Base-by-base conservation (phyloP, 1,139 yeast species). In the Suhomyces panamericanus region DNA sequence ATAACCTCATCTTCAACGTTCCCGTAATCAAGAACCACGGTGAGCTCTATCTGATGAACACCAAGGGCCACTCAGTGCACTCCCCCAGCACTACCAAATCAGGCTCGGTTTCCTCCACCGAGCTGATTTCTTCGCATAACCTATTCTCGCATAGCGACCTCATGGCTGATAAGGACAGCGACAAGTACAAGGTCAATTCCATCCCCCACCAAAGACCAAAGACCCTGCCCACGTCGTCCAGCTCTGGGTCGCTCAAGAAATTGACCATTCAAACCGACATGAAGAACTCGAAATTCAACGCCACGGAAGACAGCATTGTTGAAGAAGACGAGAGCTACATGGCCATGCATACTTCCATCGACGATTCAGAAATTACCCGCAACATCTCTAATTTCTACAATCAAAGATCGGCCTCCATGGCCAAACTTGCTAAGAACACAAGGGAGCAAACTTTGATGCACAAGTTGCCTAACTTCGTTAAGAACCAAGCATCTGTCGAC, bases 401-500 rank as follows among this genome's bases (percentile, higher is more conserved):
- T 34, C 68, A 70, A 51, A 60, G 76, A 43, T 66, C 75, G 3
- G 59, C 59, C 15, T 70, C 77, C 0, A 60, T 62, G 41, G 59
- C 72, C 6, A 66, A 68, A 44, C 51, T 69, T 14, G 60, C 63
- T 14, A 69, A 69, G 50, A 48, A 52, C 27, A 49, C 66, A 0
- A 58, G 79, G 39, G 71, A 70, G 35, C 69, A 70, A 38, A 58
- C 61, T 36, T 55, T 70, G 55, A 43, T 69, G 49, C 68, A 69
- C 48, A 72, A 67, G 49, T 54, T 74, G 27, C 79, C 79, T 2
- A 65, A 57, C 33, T 74, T 57, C 46, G 63, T 74, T 30, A 69
- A 62, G 49, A 64, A 74, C 2, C 78, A 73, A 51, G 62, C 70
- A 9, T 70, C 76, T n/a, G 53, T 69, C 37, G 78, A 73, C 38